phyloP scores from a whole-genome alignment of 805 yeast genomes.

The Myxozyma kluyveri region DNA sequence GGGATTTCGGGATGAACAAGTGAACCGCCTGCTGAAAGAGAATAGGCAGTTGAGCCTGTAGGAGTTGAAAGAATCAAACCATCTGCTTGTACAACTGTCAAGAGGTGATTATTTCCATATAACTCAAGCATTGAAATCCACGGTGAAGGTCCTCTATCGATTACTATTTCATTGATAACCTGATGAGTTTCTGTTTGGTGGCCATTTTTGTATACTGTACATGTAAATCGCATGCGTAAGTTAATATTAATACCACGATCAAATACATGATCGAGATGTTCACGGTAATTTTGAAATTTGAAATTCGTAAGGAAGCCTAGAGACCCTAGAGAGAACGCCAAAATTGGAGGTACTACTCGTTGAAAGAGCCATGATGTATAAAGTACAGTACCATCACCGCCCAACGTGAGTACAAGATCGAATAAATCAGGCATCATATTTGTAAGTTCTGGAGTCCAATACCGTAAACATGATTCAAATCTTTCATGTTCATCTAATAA shows the following conservation, averaged over 20 bases:
- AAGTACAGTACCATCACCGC: slow-evolving; percentile 96
- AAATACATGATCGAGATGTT: slow-evolving; percentile 55
- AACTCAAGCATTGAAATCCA: slow-evolving; percentile 85
- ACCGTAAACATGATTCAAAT: slow-evolving; percentile 50
- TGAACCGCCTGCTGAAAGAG: slow-evolving; percentile 92
- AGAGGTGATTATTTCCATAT: slow-evolving; percentile 78
- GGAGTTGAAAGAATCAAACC: slow-evolving; percentile 92
- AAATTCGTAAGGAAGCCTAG: slow-evolving; percentile 81
- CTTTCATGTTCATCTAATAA: slow-evolving; percentile 45
- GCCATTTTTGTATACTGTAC: slow-evolving; percentile 59
- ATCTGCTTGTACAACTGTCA: slow-evolving; percentile 92
- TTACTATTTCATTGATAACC: slow-evolving; percentile 83
- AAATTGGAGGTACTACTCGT: slow-evolving; percentile 82
- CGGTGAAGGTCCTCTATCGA: slow-evolving; percentile 93
- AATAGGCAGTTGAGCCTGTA: slow-evolving; percentile 94
- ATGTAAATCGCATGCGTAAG: slow-evolving; percentile 82
- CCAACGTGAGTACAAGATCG: slow-evolving; percentile 82
- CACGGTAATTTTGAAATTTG: slow-evolving; percentile 68
- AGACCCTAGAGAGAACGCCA: slow-evolving; percentile 70
- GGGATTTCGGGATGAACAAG: slow-evolving; percentile 91
- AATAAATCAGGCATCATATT: slow-evolving; percentile 38
- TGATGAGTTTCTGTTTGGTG: slow-evolving; percentile 46
- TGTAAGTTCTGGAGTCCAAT: slow-evolving; percentile 68
- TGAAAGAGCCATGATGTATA: slow-evolving; percentile 81
- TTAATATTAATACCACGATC: slow-evolving; percentile 72